phyloP scores from a whole-genome alignment of 257 asterid genomes.

The Solanum bulbocastanum region DNA sequence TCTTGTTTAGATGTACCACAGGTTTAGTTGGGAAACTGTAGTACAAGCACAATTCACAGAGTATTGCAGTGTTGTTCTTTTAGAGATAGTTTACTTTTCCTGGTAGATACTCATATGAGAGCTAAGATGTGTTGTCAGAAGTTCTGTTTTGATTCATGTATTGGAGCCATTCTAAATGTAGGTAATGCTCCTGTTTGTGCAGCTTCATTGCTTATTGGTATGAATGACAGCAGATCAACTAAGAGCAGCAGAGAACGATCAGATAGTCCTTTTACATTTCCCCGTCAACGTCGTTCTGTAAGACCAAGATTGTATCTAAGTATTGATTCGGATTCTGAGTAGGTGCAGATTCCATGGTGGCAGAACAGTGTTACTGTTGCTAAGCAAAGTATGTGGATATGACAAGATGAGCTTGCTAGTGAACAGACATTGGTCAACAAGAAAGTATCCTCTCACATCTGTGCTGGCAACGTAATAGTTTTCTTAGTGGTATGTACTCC shows the following conservation, averaged over 20 bases:
- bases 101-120: neutral
- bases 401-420: slow-evolving; percentile 1
- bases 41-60: neutral
- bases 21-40: neutral
- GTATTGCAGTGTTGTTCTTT: neutral
- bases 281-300: slow-evolving; percentile 91
- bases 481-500: slow-evolving; percentile 12
- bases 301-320: slow-evolving; percentile 70
- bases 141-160: neutral
- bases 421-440: neutral
- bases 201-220: slow-evolving; percentile 60
- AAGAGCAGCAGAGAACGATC: slow-evolving; percentile 66
- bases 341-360: slow-evolving; percentile 7
- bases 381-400: slow-evolving; percentile 6
- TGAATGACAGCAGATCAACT: slow-evolving; percentile 38
- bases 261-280: slow-evolving; percentile 71
- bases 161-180: neutral
- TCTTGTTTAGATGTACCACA: neutral
- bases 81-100: neutral
- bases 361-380: neutral
- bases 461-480: slow-evolving; percentile 15
- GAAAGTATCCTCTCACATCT: neutral
- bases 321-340: slow-evolving; percentile 84
- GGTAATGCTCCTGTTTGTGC: slow-evolving; percentile 17
- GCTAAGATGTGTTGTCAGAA: neutral